Evolutionary conservation across 148 eudicot species (phyloP).

Genomic region (Rhododendron henanense): DNA sequence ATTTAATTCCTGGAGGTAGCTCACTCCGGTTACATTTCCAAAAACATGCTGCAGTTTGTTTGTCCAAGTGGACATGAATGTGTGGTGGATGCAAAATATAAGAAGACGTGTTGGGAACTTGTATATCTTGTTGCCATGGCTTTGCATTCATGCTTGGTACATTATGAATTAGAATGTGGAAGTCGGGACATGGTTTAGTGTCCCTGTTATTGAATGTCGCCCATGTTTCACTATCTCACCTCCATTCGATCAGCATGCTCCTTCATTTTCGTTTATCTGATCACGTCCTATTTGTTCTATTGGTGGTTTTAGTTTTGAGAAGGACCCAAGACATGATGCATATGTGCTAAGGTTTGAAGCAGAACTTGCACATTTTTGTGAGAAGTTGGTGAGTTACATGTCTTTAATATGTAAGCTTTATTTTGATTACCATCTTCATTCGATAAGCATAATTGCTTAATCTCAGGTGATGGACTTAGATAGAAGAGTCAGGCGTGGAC

Average conservation of each 20-base stretch:
- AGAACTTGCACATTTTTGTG: slow-evolving; percentile 89
- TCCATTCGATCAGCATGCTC: neutral
- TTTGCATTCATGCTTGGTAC: neutral
- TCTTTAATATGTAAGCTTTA: neutral
- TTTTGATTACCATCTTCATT: neutral
- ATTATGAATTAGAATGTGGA: neutral
- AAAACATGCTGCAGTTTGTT: neutral
- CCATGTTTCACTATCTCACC: neutral
- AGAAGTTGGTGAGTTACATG: slow-evolving; percentile 66
- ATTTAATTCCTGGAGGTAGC: neutral
- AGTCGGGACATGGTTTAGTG: neutral
- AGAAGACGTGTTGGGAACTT: neutral
- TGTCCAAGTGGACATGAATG: neutral
- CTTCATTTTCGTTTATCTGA: neutral
- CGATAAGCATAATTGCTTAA: neutral
- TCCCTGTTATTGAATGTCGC: neutral
- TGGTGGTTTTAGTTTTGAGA: slow-evolving; percentile 67
- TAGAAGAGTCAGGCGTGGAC: slow-evolving; percentile 85
- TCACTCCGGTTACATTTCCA: neutral
- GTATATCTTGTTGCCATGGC: neutral
- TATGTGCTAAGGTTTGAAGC: slow-evolving; percentile 87
- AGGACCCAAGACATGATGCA: slow-evolving; percentile 83
- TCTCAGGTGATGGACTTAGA: slow-evolving; percentile 86
- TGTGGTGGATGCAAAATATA: neutral
- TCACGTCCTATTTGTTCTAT: neutral